Evolutionary conservation across 495 filamentous ascomycete species (phyloP), one percentile per base, ranked within the genome.

Genomic region (Hapsidospora chrysogenum): DNA sequence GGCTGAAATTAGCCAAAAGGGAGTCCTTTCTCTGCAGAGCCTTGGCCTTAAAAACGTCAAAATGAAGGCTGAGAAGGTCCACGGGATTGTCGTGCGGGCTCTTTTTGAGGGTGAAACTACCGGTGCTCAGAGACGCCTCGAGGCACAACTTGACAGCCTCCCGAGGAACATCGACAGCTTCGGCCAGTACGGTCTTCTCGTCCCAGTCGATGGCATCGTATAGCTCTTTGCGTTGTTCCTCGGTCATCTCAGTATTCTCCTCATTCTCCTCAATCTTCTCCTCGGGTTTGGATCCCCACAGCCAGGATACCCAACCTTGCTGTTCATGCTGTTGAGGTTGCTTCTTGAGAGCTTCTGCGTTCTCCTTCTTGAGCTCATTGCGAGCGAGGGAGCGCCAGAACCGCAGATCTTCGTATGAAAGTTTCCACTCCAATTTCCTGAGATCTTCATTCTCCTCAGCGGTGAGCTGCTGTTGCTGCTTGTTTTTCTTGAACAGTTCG

Each of bases 191-290:
- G 33, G 85, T 80, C 64, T 95, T 95, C 59, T 97, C 89, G 45
- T 97, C 82, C 80, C 85, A 97, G 48, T 95, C 85, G 43, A 97
- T 97, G 22, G 83, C 92, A 43, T 84, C 81, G 48, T 97, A 97
- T 7, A 97, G 70, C 60, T 96, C 89, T 51, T 96, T 85, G 29
- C 86, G 76, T 51, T 97, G 85, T 52, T 94, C 74, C 37, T 97
- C 92, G 1, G 83, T 86, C 70, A 97, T 92, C 35, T 78, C 66
- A 8, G 73, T 73, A 44, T 79, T 74, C 26, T 83, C 78, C 17
- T 64, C 57, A 10, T 54, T 44, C 6, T 40, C 28, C 33, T 63
- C 49, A 21, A 74, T 59, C 35, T 81, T 61, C 27, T 80, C 63
- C 35, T 65, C 54, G 16, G 77, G 70, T 42, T 83, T 83, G 15